These are phyloP conservation scores for Ampelomyces quisqualis DNA, from an alignment of 2,329 filamentous ascomycete species.

Conservation along the genomic window DNA sequence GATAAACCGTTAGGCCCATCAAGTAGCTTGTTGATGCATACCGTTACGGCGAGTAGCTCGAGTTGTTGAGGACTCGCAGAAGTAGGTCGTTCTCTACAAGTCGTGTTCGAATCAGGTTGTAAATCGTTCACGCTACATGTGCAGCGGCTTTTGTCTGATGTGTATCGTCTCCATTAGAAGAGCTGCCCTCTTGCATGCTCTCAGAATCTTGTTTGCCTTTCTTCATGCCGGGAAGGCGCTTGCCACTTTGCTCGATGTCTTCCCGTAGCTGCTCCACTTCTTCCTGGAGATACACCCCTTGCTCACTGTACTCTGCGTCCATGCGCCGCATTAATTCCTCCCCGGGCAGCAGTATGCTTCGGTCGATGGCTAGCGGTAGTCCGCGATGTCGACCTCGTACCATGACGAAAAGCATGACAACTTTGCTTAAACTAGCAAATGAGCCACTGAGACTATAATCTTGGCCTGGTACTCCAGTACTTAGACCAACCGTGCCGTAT, in stretches of 20 bases:
- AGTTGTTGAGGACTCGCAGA: neutral
- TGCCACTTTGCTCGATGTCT: conserved; percentile 20
- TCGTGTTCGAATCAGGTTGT: neutral
- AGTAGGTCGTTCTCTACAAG: too few relatives aligned
- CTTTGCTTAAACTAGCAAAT: conserved; percentile 58
- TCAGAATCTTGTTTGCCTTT: conserved; percentile 19
- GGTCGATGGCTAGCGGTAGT: conserved; percentile 33
- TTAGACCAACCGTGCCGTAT: conserved; percentile 64
- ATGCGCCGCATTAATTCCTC: conserved; percentile 40
- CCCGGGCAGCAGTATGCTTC: conserved; percentile 34
- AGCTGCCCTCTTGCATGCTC: neutral
- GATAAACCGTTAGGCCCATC: too few relatives aligned
- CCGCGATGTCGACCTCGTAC: conserved; percentile 42
- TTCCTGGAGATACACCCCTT: conserved; percentile 9
- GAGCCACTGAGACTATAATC: conserved; percentile 59
- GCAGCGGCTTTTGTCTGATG: neutral
- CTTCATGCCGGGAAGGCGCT: conserved; percentile 1
- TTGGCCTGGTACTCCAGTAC: conserved; percentile 56
- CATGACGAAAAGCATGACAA: conserved; percentile 60
- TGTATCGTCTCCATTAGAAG: neutral
- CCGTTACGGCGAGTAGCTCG: neutral
- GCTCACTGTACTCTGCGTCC: conserved; percentile 33
- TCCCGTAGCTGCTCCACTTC: conserved; percentile 18
- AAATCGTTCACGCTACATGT: too few relatives aligned
- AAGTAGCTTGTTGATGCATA: too few relatives aligned